Evolutionary conservation across 352 stramenopile species (phyloP).

Genomic region (Phytophthora hybrid): DNA sequence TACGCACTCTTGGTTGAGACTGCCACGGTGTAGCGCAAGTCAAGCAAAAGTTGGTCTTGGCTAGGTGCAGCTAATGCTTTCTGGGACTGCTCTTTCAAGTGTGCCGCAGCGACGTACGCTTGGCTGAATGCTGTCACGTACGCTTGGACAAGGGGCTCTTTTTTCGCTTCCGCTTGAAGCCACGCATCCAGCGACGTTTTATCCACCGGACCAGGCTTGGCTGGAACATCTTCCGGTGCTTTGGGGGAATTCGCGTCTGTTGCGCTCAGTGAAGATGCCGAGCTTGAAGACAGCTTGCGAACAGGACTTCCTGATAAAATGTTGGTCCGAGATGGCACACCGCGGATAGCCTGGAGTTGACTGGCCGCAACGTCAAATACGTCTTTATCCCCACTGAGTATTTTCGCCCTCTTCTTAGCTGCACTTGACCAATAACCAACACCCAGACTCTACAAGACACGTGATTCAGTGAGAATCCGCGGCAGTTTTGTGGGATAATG

Average conservation of each 20-base stretch:
- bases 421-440: conserved; percentile 46
- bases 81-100: conserved; percentile 18
- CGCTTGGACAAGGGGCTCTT: conserved; percentile 16
- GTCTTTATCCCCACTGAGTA: conserved; percentile 36
- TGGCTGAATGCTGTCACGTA: conserved; percentile 29
- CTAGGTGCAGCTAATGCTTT: conserved; percentile 14
- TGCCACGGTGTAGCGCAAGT: conserved; percentile 46
- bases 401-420: conserved; percentile 40
- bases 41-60: conserved; percentile 37
- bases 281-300: background rate
- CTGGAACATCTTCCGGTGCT: background rate
- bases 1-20: conserved; percentile 50
- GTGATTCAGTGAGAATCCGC: background rate
- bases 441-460: conserved; percentile 44
- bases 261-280: background rate
- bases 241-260: background rate
- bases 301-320: background rate
- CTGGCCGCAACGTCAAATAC: conserved; percentile 38
- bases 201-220: conserved; percentile 3
- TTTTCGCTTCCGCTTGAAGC: conserved; percentile 13
- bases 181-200: conserved; percentile 20
- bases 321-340: background rate
- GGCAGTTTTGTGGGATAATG: too few relatives aligned
- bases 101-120: conserved; percentile 7
- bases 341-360: conserved; percentile 17